A percentile compares a stretch with the other conserved stretches of the same genome.
phyloP scores from a whole-genome alignment of 179 eudicot genomes.

The Silene noctiflora region DNA sequence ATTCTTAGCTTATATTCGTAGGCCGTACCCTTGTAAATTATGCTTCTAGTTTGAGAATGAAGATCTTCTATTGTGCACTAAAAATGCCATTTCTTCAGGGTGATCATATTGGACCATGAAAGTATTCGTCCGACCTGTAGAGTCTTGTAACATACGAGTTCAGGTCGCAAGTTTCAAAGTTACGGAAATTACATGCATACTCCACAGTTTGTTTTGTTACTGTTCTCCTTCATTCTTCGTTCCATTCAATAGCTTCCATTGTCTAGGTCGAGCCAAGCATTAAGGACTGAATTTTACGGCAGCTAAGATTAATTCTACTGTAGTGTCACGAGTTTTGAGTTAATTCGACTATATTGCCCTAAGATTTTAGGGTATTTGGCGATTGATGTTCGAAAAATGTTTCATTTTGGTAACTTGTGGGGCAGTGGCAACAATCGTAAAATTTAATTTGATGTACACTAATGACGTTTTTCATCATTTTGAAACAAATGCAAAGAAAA shows the following conservation, averaged over 20 bases:
- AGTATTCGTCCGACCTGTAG: neutral
- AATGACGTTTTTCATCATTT: too few relatives aligned
- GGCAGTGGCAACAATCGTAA: too few relatives aligned
- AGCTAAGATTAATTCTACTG: neutral
- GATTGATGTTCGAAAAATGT: neutral
- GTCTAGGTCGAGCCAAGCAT: neutral
- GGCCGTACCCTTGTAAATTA: neutral
- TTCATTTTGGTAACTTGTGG: neutral
- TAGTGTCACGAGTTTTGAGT: neutral
- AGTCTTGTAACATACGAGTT: conserved; percentile 8
- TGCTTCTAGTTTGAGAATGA: conserved; percentile 2
- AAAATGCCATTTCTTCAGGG: neutral
- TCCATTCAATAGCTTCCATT: neutral
- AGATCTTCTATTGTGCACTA: conserved; percentile 6
- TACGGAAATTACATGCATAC: neutral
- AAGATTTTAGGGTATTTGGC: neutral
- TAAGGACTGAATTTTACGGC: neutral
- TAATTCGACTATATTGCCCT: neutral
- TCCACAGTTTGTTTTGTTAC: neutral
- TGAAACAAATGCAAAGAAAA: too few relatives aligned
- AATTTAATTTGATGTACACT: too few relatives aligned
- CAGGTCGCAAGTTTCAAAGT: conserved; percentile 5
- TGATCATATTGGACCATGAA: conserved; percentile 1
- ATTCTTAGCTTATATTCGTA: conserved; percentile 8
- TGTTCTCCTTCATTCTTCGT: neutral